phyloP scores from a whole-genome alignment of 768 basidiomycete genomes.

The Grammothele lineata region DNA sequence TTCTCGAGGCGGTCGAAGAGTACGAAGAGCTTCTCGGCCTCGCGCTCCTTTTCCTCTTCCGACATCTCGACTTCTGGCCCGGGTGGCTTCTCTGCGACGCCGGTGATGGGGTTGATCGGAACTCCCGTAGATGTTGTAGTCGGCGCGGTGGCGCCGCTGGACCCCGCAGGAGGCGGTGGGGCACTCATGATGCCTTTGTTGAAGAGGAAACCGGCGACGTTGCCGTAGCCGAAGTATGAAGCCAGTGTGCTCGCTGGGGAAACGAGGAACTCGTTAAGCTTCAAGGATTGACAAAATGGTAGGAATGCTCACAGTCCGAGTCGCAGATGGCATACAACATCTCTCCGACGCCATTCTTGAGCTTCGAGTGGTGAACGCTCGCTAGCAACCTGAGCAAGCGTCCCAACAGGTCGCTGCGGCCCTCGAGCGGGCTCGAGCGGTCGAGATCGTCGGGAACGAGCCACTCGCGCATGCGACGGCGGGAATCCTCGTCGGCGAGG shows the following conservation, averaged over 20 bases:
- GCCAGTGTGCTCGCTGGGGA: slow-evolving; percentile 62
- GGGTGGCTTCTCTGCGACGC: slow-evolving; percentile 45
- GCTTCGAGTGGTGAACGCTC: slow-evolving; percentile 65
- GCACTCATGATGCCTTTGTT: slow-evolving; percentile 78
- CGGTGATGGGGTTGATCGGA: slow-evolving; percentile 83
- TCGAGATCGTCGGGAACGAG: slow-evolving; percentile 79
- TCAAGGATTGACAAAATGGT: too few relatives aligned
- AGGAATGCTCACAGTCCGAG: slow-evolving; percentile 49
- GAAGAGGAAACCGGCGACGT: slow-evolving; percentile 92
- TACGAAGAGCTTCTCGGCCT: slow-evolving; percentile 89
- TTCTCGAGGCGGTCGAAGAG: slow-evolving; percentile 87
- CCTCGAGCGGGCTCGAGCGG: slow-evolving; percentile 71
- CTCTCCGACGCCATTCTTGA: slow-evolving; percentile 81
- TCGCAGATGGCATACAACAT: slow-evolving; percentile 83
- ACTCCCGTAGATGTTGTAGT: slow-evolving; percentile 32
- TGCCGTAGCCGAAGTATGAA: slow-evolving; percentile 89
- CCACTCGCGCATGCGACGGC: slow-evolving; percentile 56
- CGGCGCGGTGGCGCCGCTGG: slow-evolving; percentile 31
- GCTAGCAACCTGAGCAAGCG: slow-evolving; percentile 72
- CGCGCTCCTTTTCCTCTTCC: slow-evolving; percentile 90
- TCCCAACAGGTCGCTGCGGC: slow-evolving; percentile 70
- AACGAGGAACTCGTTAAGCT: too few relatives aligned
- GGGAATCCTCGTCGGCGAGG: slow-evolving; percentile 53
- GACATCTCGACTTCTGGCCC: slow-evolving; percentile 61
- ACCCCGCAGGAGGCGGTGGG: slow-evolving; percentile 36